A percentile compares a stretch with the other conserved stretches of the same genome.
These are phyloP conservation scores for Penicillium steckii DNA, from an alignment of 495 filamentous ascomycete genomes.

Conservation along the genomic window DNA sequence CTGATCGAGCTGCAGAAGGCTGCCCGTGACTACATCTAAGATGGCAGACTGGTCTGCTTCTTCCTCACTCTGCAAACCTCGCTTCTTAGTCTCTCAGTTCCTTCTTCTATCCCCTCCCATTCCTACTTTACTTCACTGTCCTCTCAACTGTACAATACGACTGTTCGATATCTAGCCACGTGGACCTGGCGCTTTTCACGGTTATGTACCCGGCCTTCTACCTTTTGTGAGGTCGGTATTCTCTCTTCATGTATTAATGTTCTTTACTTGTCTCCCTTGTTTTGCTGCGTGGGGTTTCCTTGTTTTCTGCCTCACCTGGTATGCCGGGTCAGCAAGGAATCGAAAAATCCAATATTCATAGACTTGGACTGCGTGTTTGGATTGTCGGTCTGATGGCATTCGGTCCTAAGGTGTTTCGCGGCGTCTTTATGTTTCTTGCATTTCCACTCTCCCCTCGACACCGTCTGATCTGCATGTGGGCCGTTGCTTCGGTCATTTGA, in stretches of 20 bases:
- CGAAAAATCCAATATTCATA: constrained; percentile 17
- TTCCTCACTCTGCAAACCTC: not conserved
- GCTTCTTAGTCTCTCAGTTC: not conserved
- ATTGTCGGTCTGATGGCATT: constrained; percentile 27
- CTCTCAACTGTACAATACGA: constrained; percentile 44
- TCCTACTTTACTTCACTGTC: constrained; percentile 2
- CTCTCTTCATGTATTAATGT: constrained; percentile 34
- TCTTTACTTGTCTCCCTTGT: constrained; percentile 15
- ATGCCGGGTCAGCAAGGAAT: not conserved
- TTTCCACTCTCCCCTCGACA: constrained; percentile 40
- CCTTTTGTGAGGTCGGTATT: constrained; percentile 20
- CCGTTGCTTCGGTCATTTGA: constrained; percentile 13
- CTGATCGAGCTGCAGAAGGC: constrained; percentile 99
- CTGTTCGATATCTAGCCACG: constrained; percentile 38
- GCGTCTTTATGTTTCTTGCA: constrained; percentile 27
- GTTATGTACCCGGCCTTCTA: constrained; percentile 25
- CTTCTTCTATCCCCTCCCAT: constrained; percentile 3
- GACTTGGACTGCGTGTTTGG: constrained; percentile 20
- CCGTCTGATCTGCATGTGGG: constrained; percentile 33
- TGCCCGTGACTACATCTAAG: constrained; percentile 88
- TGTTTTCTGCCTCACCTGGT: constrained; percentile 1
- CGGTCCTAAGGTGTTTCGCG: constrained; percentile 30
- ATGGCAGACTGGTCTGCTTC: not conserved
- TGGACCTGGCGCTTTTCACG: constrained; percentile 36
- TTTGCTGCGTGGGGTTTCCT: constrained; percentile 9